Evolutionary conservation across 2,329 filamentous ascomycete species (phyloP).

Genomic region (Tricladium varicosporioides): DNA sequence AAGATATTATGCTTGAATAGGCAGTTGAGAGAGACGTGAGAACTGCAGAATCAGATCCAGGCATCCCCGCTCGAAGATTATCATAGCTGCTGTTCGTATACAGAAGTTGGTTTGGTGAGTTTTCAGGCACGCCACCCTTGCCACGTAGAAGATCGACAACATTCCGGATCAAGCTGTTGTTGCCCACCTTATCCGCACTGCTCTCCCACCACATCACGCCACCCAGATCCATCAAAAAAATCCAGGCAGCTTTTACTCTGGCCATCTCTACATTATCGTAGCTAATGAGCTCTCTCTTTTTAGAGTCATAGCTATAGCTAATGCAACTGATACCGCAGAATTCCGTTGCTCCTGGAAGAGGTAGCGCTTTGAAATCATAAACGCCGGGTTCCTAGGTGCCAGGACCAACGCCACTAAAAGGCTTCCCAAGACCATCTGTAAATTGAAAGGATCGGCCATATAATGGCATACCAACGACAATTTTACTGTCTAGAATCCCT

Average conservation of each 20-base stretch:
- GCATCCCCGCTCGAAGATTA: not conserved
- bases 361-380: conserved; percentile 78
- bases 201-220: conserved; percentile 86
- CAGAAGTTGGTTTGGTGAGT: not conserved
- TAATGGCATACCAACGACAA: conserved; percentile 75
- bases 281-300: conserved; percentile 60
- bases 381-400: conserved; percentile 71
- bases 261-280: conserved; percentile 53
- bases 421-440: conserved; percentile 61
- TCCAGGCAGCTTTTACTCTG: conserved; percentile 32
- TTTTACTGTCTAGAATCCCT: conserved; percentile 61
- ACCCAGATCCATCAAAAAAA: conserved; percentile 48
- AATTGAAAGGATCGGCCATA: conserved; percentile 70
- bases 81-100: not conserved
- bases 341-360: conserved; percentile 55
- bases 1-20: too few species aligned
- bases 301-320: conserved; percentile 66
- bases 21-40: too few species aligned
- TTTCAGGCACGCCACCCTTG: not conserved
- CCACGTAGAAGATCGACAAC: not conserved
- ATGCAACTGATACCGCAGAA: conserved; percentile 58
- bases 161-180: conserved; percentile 54
- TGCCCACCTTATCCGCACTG: conserved; percentile 62
- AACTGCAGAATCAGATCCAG: not conserved
- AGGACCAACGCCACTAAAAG: conserved; percentile 60